These are phyloP conservation scores for Paramecium primaurelia DNA, from an alignment of 73 alveolate species.

Conservation along the genomic window DNA sequence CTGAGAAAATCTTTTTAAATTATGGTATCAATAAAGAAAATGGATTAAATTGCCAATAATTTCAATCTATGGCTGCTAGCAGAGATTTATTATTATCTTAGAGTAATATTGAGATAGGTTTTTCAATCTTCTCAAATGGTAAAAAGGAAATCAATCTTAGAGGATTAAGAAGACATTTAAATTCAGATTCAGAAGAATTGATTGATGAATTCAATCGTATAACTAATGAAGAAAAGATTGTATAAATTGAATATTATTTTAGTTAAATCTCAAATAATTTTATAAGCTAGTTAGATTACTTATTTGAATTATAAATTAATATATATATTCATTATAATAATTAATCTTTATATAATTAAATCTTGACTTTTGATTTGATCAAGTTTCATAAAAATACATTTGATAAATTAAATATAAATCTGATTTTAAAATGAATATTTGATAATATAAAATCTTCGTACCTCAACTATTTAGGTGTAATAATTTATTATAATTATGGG, in stretches of 20 bases:
- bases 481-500: background rate
- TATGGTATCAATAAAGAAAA: background rate
- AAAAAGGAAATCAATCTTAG: background rate
- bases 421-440: background rate
- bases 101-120: background rate
- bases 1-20: background rate
- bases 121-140: background rate
- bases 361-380: background rate
- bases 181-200: background rate
- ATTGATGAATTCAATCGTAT: background rate
- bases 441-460: background rate
- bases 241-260: background rate
- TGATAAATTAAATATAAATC: background rate
- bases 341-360: background rate
- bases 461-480: background rate
- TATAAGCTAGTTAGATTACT: background rate
- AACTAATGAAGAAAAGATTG: background rate
- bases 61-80: background rate
- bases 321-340: too few species aligned
- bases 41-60: background rate
- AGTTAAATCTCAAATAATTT: background rate
- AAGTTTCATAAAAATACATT: background rate
- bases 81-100: background rate
- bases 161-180: background rate
- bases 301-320: background rate